A percentile compares a stretch with the other conserved stretches of the same genome.
Evolutionary conservation across 164 flowering plant species (phyloP).

Genomic region (Tetrastigma voinierianum): DNA sequence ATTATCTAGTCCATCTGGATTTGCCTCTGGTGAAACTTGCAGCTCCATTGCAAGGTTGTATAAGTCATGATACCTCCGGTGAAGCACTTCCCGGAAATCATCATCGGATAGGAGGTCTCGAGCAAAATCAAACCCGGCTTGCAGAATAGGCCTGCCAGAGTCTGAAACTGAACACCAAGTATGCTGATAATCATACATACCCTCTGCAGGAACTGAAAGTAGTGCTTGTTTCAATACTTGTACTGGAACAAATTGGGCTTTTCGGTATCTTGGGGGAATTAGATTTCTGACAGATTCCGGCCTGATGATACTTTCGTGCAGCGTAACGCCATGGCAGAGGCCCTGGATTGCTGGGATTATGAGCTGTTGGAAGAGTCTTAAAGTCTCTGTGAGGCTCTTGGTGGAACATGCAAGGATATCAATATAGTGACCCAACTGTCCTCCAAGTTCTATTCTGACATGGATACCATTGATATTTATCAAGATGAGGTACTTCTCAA

Average conservation of each 20-base stretch:
- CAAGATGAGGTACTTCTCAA: slow-evolving; percentile 81
- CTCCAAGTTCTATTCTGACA: slow-evolving; percentile 86
- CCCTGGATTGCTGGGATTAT: slow-evolving; percentile 79
- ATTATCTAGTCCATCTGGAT: slow-evolving; percentile 29
- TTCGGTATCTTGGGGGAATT: slow-evolving; percentile 67
- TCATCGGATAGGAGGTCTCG: slow-evolving; percentile 87
- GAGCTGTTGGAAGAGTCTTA: slow-evolving; percentile 71
- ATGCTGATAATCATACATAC: slow-evolving; percentile 93
- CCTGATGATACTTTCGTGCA: slow-evolving; percentile 62
- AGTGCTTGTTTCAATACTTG: slow-evolving; percentile 68
- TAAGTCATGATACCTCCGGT: slow-evolving; percentile 72
- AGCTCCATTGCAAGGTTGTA: slow-evolving; percentile 79
- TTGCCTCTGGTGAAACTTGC: slow-evolving; percentile 59
- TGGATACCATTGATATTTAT: slow-evolving; percentile 71
- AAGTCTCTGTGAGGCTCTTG: slow-evolving; percentile 66
- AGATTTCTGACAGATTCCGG: slow-evolving; percentile 67
- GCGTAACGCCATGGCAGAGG: slow-evolving; percentile 69
- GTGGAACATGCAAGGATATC: slow-evolving; percentile 91
- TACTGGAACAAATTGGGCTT: slow-evolving; percentile 50
- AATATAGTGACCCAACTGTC: slow-evolving; percentile 66
- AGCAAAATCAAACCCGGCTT: slow-evolving; percentile 76
- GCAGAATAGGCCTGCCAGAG: slow-evolving; percentile 52
- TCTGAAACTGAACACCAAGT: slow-evolving; percentile 76
- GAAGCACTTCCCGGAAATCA: slow-evolving; percentile 81
- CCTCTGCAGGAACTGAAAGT: slow-evolving; percentile 88